Evolutionary conservation across 768 basidiomycete genomes (phyloP).

Genomic region (Tylopilus sp.): DNA sequence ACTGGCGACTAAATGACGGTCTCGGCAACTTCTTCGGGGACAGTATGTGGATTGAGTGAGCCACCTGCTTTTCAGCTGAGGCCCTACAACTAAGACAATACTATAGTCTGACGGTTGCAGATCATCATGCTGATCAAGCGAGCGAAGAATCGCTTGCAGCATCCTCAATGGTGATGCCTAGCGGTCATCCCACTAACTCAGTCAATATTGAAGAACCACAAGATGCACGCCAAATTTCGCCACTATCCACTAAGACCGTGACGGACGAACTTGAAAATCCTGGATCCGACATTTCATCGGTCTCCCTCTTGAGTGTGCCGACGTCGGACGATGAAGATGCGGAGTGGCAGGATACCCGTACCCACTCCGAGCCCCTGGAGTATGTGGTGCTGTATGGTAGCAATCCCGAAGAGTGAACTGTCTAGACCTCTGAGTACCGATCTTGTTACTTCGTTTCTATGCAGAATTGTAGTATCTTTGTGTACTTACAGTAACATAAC

Average conservation of each 20-base stretch:
- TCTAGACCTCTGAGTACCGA: background rate
- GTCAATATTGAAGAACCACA: conserved; percentile 4
- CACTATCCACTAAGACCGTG: conserved; percentile 27
- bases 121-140: conserved; percentile 37
- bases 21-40: conserved; percentile 58
- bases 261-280: conserved; percentile 38
- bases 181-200: conserved; percentile 24
- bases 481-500: background rate
- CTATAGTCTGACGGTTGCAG: conserved; percentile 63
- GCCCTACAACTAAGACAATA: conserved; percentile 3
- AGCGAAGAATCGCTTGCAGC: conserved; percentile 56
- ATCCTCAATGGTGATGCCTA: conserved; percentile 67
- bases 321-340: conserved; percentile 53
- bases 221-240: conserved; percentile 10
- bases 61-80: conserved; percentile 6
- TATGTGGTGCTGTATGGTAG: conserved; percentile 76
- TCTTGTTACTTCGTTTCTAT: background rate
- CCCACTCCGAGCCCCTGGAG: conserved; percentile 44
- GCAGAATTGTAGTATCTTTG: background rate
- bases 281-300: conserved; percentile 42
- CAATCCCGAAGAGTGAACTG: conserved; percentile 44
- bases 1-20: conserved; percentile 69
- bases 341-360: conserved; percentile 58
- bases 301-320: conserved; percentile 60
- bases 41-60: conserved; percentile 79